Conservation (phyloP, 805 yeast species). For the Saturnispora bothae region DNA sequence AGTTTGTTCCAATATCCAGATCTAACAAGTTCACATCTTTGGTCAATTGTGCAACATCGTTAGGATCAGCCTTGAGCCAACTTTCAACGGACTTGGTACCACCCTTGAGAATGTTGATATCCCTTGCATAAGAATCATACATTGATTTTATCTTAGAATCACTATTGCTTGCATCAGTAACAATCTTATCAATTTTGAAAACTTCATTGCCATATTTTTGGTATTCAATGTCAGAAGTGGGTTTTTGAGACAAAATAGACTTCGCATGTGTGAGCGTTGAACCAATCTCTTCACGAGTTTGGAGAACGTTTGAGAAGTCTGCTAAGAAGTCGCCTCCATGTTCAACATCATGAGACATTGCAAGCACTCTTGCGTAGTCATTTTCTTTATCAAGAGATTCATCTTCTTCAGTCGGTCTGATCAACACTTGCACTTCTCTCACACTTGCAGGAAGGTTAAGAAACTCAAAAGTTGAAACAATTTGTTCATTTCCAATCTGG, state of each 20-base stretch:
- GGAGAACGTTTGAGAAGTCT: background rate
- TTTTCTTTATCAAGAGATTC: slow-evolving; percentile 21
- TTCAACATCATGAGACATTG: slow-evolving; percentile 26
- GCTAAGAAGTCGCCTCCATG: background rate
- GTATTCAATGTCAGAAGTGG: slow-evolving; percentile 4
- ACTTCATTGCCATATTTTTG: slow-evolving; percentile 39
- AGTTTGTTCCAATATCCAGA: slow-evolving; percentile 38
- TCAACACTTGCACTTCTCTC: slow-evolving; percentile 36
- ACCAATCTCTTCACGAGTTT: background rate
- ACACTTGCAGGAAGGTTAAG: slow-evolving; percentile 64
- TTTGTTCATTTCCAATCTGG: slow-evolving; percentile 72
- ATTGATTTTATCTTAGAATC: slow-evolving; percentile 45
- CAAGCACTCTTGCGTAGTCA: slow-evolving; percentile 31
- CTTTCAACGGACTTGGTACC: slow-evolving; percentile 34
- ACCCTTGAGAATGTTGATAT: slow-evolving; percentile 33
- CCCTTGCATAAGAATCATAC: slow-evolving; percentile 32
- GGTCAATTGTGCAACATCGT: slow-evolving; percentile 2
- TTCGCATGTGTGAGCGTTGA: slow-evolving; percentile 6
- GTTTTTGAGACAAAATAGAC: slow-evolving; percentile 11
- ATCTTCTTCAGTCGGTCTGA: slow-evolving; percentile 13
- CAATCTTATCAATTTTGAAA: slow-evolving; percentile 44
- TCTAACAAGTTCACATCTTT: slow-evolving; percentile 45
- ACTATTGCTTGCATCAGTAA: slow-evolving; percentile 50
- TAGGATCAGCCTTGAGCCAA: slow-evolving; percentile 16
- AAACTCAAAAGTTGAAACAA: slow-evolving; percentile 68